Conservation (phyloP, 495 filamentous ascomycete genomes). For the Hyaloscypha variabilis region DNA sequence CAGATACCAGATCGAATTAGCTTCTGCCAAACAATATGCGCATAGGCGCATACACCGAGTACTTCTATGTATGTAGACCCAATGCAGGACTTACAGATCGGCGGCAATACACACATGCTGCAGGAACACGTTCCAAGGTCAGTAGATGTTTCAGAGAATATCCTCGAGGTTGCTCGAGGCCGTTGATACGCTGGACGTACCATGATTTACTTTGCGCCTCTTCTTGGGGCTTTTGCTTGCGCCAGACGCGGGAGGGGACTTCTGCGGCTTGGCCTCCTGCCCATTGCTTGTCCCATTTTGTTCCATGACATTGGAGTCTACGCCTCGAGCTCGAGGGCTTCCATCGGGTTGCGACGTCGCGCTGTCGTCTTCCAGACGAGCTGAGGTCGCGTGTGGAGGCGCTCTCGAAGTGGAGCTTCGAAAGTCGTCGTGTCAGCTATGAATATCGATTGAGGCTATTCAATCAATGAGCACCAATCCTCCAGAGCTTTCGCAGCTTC, state of each 20-base stretch:
- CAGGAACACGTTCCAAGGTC: slow-evolving; percentile 51
- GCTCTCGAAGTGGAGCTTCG: slow-evolving; percentile 8
- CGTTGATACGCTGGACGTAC: slow-evolving; percentile 54
- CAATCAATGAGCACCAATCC: slow-evolving; percentile 17
- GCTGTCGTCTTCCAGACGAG: slow-evolving; percentile 19
- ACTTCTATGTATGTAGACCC: slow-evolving; percentile 21
- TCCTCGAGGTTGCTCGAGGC: slow-evolving; percentile 23
- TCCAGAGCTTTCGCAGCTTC: background rate
- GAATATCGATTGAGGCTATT: background rate
- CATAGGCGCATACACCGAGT: slow-evolving; percentile 28
- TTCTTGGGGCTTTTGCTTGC: slow-evolving; percentile 78
- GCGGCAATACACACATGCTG: slow-evolving; percentile 99
- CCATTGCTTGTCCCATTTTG: slow-evolving; percentile 51
- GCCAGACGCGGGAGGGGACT: slow-evolving; percentile 39
- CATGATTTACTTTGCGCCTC: slow-evolving; percentile 99
- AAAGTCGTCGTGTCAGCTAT: slow-evolving; percentile 10
- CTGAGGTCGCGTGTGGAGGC: slow-evolving; percentile 20
- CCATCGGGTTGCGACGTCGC: slow-evolving; percentile 33
- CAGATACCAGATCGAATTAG: slow-evolving; percentile 33
- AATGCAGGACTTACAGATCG: slow-evolving; percentile 82
- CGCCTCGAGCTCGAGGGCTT: slow-evolving; percentile 25
- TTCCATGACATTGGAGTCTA: slow-evolving; percentile 45
- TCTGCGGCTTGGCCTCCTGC: slow-evolving; percentile 50
- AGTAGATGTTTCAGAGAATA: slow-evolving; percentile 37
- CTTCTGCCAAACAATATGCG: slow-evolving; percentile 32